A percentile compares a stretch with the other conserved stretches of the same genome.
phyloP scores from a whole-genome alignment of 257 asterid genomes.

The Thymus quinquecostatus region DNA sequence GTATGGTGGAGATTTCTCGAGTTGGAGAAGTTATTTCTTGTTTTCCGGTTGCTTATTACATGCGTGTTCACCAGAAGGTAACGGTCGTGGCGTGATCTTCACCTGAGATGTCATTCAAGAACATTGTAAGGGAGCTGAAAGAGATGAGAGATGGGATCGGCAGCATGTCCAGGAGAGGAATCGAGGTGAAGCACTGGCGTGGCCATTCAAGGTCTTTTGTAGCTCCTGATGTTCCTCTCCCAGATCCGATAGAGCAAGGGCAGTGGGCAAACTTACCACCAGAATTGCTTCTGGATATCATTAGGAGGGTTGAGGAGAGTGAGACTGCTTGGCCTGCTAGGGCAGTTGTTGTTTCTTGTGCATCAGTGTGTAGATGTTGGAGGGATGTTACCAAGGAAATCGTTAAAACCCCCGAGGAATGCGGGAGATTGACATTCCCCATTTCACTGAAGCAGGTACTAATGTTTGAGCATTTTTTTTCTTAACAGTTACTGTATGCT shows the following conservation, averaged over 20 bases:
- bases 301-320: conserved; percentile 85
- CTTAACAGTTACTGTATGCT: not conserved
- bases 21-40: not conserved
- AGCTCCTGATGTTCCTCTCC: conserved; percentile 68
- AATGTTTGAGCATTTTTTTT: conserved; percentile 6
- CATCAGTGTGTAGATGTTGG: conserved; percentile 94
- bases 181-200: conserved; percentile 72
- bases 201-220: conserved; percentile 62
- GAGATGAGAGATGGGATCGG: conserved; percentile 89
- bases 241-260: conserved; percentile 71
- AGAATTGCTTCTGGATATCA: conserved; percentile 82
- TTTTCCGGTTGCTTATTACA: not conserved
- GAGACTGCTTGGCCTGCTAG: conserved; percentile 95
- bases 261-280: conserved; percentile 95
- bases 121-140: conserved; percentile 72
- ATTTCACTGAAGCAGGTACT: conserved; percentile 92
- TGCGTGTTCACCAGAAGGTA: conserved; percentile 25
- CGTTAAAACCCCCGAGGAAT: conserved; percentile 90
- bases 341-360: conserved; percentile 79
- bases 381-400: conserved; percentile 89
- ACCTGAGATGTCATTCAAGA: conserved; percentile 74
- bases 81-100: conserved; percentile 21
- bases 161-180: conserved; percentile 65
- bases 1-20: not conserved
- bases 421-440: conserved; percentile 93